Conservation (phyloP, 352 stramenopile species). For the Globisporangium apiculatum region DNA sequence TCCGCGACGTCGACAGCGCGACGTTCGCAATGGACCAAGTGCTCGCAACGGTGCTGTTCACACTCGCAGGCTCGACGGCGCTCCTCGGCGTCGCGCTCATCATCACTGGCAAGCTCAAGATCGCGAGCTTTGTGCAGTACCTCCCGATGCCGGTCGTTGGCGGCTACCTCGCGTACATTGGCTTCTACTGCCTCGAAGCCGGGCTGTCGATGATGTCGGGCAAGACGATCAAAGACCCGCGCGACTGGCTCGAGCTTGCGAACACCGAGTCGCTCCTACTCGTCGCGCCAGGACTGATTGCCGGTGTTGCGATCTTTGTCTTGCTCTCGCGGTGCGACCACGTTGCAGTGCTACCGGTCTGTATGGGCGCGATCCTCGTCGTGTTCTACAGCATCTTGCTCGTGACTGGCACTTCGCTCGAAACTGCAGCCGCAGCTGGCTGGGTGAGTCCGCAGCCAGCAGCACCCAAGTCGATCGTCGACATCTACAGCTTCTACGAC, state of each 20-base stretch:
- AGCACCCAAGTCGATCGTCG: constrained; percentile 42
- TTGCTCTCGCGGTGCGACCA: constrained; percentile 77
- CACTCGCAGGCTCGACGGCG: constrained; percentile 89
- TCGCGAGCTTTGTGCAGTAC: constrained; percentile 96
- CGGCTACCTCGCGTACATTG: constrained; percentile 97
- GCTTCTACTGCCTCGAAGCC: constrained; percentile 85
- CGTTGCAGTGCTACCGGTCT: constrained; percentile 75
- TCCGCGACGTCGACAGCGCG: constrained; percentile 58
- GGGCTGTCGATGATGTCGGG: constrained; percentile 86
- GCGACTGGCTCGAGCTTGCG: constrained; percentile 80
- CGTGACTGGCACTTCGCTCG: constrained; percentile 56
- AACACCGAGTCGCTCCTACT: constrained; percentile 74
- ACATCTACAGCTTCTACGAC: constrained; percentile 81
- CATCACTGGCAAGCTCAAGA: constrained; percentile 90
- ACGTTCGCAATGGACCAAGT: constrained; percentile 69
- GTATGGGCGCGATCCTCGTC: constrained; percentile 86
- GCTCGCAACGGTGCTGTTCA: constrained; percentile 93
- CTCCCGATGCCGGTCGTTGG: constrained; percentile 96
- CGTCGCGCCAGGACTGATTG: constrained; percentile 78
- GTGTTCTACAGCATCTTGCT: constrained; percentile 82
- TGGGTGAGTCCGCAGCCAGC: constrained; percentile 88
- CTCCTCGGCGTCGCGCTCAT: constrained; percentile 91
- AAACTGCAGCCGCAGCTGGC: constrained; percentile 86
- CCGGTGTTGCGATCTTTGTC: constrained; percentile 80
- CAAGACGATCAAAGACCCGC: constrained; percentile 84